Percentiles rank a stretch among this genome's conserved stretches.
These are phyloP conservation scores for Penicillium canescens DNA, from an alignment of 495 filamentous ascomycete genomes.

Conservation along the genomic window DNA sequence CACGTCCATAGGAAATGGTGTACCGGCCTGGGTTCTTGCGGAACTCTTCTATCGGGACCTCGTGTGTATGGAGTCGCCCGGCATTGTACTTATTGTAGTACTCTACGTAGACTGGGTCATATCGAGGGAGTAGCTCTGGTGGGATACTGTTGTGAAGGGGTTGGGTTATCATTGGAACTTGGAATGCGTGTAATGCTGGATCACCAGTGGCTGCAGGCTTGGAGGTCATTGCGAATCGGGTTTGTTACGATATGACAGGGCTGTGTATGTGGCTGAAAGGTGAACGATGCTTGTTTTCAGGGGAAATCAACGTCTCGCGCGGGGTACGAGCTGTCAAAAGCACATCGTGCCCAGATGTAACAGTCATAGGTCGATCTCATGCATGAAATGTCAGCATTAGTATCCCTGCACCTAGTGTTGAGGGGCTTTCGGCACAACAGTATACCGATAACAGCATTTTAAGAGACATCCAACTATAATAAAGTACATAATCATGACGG, in stretches of 20 bases:
- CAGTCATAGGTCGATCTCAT: no score
- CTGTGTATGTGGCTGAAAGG: not conserved
- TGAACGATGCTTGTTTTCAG: no score
- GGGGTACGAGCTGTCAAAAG: no score
- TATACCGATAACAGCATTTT: no score
- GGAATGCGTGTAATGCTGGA: slow-evolving; percentile 24
- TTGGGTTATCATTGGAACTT: slow-evolving; percentile 20
- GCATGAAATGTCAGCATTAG: no score
- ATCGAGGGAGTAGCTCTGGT: slow-evolving; percentile 27
- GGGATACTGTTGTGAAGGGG: slow-evolving; percentile 43
- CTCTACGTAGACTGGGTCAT: slow-evolving; percentile 36
- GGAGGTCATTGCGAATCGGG: not conserved
- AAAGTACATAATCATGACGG: no score
- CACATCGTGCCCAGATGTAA: no score
- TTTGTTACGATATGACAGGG: no score
- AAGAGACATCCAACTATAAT: no score
- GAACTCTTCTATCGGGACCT: slow-evolving; percentile 46
- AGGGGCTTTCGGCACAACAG: no score
- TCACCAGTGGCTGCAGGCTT: not conserved
- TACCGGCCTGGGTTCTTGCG: slow-evolving; percentile 40
- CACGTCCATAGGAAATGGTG: slow-evolving; percentile 35
- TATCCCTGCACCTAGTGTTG: no score
- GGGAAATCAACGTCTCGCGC: no score
- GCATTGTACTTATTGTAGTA: slow-evolving; percentile 41
- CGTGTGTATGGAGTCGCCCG: slow-evolving; percentile 42